These are phyloP conservation scores for Chaetothyriales sp. DNA, from an alignment of 2,329 filamentous ascomycete species.

Conservation along the genomic window DNA sequence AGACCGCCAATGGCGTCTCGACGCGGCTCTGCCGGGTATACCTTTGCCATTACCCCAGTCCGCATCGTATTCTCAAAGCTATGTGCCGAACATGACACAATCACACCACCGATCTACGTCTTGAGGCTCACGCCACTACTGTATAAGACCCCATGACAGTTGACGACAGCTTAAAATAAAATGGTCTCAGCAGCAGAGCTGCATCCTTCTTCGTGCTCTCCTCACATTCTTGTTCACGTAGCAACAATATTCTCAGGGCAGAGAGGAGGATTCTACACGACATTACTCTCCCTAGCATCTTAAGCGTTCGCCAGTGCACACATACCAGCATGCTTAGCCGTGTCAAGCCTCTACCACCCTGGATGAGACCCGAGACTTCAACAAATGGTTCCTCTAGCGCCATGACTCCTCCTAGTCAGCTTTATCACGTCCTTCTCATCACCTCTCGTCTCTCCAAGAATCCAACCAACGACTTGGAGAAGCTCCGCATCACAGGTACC, in stretches of 20 bases:
- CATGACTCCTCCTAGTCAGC: neutral
- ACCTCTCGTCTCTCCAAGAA: constrained; percentile 17
- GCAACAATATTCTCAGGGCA: neutral
- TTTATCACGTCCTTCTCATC: constrained; percentile 20
- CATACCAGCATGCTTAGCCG: neutral
- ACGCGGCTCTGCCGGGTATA: too few species aligned
- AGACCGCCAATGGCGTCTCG: too few species aligned
- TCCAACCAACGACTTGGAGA: constrained; percentile 18
- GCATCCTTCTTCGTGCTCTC: too few species aligned
- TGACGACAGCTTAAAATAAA: neutral
- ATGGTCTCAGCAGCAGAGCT: neutral
- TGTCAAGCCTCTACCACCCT: neutral
- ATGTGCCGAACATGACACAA: neutral
- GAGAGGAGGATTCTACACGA: neutral
- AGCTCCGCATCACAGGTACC: constrained; percentile 19
- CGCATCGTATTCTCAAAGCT: neutral
- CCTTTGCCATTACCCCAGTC: too few species aligned
- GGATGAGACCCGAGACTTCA: neutral
- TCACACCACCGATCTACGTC: neutral
- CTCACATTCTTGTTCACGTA: neutral
- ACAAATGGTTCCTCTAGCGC: neutral
- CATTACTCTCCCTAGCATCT: neutral
- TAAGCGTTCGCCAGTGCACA: neutral
- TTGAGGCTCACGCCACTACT: neutral
- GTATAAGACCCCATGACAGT: neutral